phyloP scores from a whole-genome alignment of 345 rosid genomes.

The Brassica rapa region DNA sequence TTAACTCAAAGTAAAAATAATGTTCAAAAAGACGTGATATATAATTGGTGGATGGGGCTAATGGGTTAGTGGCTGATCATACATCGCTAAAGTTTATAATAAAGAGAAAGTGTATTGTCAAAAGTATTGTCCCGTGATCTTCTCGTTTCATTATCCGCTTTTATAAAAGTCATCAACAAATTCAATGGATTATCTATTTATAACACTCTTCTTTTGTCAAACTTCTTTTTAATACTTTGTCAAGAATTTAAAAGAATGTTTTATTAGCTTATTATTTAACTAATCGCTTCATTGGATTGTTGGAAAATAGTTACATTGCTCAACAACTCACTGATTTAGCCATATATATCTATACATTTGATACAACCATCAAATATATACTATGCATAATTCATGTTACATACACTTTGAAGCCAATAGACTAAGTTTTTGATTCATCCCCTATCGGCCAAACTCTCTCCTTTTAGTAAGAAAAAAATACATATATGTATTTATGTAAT shows the following conservation, averaged over 20 bases:
- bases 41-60: slow-evolving; percentile 41
- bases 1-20: no score
- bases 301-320: background rate
- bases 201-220: background rate
- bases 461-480: background rate
- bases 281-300: background rate
- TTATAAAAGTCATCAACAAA: background rate
- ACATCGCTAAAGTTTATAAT: slow-evolving; percentile 10
- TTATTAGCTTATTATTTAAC: background rate
- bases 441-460: background rate
- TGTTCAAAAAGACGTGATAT: slow-evolving; percentile 14
- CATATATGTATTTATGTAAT: background rate
- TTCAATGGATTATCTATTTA: background rate
- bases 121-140: slow-evolving; percentile 17
- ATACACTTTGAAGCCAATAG: background rate
- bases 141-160: background rate
- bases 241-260: background rate
- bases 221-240: background rate
- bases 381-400: background rate
- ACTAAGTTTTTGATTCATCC: background rate
- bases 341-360: background rate
- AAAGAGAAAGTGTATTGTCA: slow-evolving; percentile 3
- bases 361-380: background rate
- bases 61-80: slow-evolving; percentile 19
- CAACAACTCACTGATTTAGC: background rate